Evolutionary conservation across 768 basidiomycete species (phyloP).

Genomic region (Russula ochroleuca): DNA sequence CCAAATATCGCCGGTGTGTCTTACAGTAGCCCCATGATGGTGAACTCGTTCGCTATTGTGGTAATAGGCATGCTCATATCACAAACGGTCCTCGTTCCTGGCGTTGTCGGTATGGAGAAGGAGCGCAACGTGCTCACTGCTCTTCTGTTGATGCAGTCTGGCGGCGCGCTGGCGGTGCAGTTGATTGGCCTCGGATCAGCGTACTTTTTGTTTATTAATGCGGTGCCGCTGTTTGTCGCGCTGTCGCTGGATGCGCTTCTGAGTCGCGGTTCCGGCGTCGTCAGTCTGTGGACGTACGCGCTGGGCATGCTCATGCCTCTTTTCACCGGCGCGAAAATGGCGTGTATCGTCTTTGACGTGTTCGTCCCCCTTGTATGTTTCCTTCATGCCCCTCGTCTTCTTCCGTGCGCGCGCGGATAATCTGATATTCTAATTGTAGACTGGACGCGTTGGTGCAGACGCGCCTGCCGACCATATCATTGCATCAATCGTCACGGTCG

Average conservation of each 20-base stretch:
- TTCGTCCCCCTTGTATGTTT: conserved; percentile 79
- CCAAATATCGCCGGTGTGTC: not conserved
- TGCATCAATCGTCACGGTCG: conserved; percentile 62
- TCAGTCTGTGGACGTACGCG: conserved; percentile 61
- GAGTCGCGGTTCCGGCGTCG: conserved; percentile 33
- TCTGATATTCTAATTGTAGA: conserved; percentile 39
- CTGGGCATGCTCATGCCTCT: conserved; percentile 55
- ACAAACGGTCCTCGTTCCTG: conserved; percentile 50
- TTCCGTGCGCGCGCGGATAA: not conserved
- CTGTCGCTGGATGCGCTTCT: conserved; percentile 51
- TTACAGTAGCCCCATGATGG: not conserved
- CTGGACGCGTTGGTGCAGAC: conserved; percentile 75
- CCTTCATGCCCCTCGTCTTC: not conserved
- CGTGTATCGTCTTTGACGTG: conserved; percentile 66
- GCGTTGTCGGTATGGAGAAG: conserved; percentile 32
- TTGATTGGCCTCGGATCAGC: conserved; percentile 68
- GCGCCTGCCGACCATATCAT: conserved; percentile 89
- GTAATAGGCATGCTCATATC: conserved; percentile 57
- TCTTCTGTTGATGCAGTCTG: conserved; percentile 55
- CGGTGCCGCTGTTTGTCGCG: conserved; percentile 51
- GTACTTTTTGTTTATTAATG: conserved; percentile 64
- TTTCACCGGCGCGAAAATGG: conserved; percentile 52
- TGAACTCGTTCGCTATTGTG: not conserved
- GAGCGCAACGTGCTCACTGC: conserved; percentile 64
- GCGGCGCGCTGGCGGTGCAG: conserved; percentile 57